A percentile compares a stretch with the other conserved stretches of the same genome.
These are phyloP conservation scores for Komagataella phaffii DNA, from an alignment of 805 yeast species.

Conservation along the genomic window DNA sequence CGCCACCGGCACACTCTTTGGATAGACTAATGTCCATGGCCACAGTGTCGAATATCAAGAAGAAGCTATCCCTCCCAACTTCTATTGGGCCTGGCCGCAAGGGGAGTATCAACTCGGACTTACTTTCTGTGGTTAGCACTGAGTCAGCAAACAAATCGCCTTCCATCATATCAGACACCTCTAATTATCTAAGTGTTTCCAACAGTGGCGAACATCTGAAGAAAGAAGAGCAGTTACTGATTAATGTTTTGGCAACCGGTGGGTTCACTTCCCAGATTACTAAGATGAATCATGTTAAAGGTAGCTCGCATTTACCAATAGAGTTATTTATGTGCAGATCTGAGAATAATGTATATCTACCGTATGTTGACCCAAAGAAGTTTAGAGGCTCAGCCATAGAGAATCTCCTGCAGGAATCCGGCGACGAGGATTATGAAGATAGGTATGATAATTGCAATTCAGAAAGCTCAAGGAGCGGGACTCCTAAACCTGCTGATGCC, in stretches of 20 bases:
- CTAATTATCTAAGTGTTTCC: not conserved
- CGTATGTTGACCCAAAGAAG: not conserved
- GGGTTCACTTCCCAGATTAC: not conserved
- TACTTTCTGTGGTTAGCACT: not conserved
- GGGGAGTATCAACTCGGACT: not conserved
- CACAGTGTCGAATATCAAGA: not conserved
- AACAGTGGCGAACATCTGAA: not conserved
- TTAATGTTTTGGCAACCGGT: not conserved
- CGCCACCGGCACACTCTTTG: not conserved
- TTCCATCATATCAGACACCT: not conserved
- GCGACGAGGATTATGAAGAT: constrained; percentile 10
- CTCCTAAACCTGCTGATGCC: not conserved
- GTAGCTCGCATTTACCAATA: not conserved
- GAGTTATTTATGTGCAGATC: not conserved
- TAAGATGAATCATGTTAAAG: not conserved
- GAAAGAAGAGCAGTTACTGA: not conserved
- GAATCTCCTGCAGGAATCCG: not conserved
- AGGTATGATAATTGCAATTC: constrained; percentile 1
- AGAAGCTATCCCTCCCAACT: not conserved
- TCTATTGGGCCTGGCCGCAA: not conserved
- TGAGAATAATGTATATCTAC: not conserved
- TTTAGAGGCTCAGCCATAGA: not conserved
- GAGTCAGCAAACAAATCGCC: not conserved
- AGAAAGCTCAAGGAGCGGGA: not conserved
- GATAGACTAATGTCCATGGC: not conserved